phyloP scores from a whole-genome alignment of 805 yeast species.

The Kodamaea lidongshanica region DNA sequence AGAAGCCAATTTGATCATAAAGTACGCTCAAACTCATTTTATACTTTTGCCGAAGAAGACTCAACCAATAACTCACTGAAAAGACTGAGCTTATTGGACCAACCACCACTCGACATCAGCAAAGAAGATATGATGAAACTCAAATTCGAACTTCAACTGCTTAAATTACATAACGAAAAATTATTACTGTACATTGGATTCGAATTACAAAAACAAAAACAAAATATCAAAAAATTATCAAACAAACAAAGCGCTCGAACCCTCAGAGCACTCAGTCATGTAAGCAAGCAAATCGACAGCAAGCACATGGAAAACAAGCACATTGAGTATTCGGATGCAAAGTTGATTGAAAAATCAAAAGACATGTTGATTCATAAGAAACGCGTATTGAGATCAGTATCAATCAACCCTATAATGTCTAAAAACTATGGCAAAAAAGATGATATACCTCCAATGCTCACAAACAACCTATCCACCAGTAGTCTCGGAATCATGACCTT shows the following conservation, averaged over 20 bases:
- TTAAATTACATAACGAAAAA: constrained; percentile 51
- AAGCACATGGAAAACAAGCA: no score
- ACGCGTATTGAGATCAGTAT: constrained; percentile 36
- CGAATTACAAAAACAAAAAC: constrained; percentile 45
- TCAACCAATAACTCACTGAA: constrained; percentile 24
- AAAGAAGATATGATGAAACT: constrained; percentile 46
- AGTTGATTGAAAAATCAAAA: constrained; percentile 44
- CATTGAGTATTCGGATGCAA: constrained; percentile 50
- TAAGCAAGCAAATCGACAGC: constrained; percentile 12
- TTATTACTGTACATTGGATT: constrained; percentile 53
- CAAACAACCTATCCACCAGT: constrained; percentile 5
- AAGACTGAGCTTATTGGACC: constrained; percentile 25
- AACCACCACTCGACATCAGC: constrained; percentile 21
- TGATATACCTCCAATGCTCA: constrained; percentile 1
- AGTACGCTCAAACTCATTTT: no score
- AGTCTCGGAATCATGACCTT: constrained; percentile 7
- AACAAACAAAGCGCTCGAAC: constrained; percentile 30
- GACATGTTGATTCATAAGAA: constrained; percentile 40
- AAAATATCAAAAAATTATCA: constrained; percentile 33
- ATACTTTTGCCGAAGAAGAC: no score
- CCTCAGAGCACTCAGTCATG: constrained; percentile 11
- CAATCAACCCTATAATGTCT: constrained; percentile 20
- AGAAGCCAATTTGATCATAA: no score
- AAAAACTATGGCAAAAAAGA: constrained; percentile 10
- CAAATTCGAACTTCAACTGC: constrained; percentile 48